A percentile compares a stretch with the other conserved stretches of the same genome.
These are phyloP conservation scores for Phytomonas francai DNA, from an alignment of 208 protist species.

Conservation along the genomic window DNA sequence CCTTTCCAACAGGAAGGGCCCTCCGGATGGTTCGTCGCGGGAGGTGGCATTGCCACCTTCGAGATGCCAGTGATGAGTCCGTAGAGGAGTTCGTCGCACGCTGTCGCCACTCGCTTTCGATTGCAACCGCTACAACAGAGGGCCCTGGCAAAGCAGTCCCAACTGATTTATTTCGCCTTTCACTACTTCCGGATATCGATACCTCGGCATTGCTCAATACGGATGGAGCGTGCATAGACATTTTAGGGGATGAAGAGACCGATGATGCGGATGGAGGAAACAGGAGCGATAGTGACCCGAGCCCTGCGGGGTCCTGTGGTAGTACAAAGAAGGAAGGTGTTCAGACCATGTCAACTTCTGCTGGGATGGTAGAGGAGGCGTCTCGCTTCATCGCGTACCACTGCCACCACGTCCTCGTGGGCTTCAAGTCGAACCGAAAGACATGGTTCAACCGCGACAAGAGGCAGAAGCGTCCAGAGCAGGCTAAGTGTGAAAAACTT, in stretches of 20 bases:
- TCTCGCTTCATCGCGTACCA: constrained; percentile 50
- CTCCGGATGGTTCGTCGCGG: neutral
- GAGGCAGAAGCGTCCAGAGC: constrained; percentile 1
- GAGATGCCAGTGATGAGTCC: neutral
- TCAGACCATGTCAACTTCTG: neutral
- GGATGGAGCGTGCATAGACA: neutral
- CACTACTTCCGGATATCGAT: neutral
- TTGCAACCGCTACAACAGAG: neutral
- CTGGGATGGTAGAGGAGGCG: constrained; percentile 13
- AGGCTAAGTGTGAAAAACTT: neutral
- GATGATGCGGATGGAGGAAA: neutral
- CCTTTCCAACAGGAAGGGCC: neutral
- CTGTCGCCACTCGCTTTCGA: neutral
- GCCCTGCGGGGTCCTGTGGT: neutral
- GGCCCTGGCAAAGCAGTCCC: neutral
- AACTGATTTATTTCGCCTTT: neutral
- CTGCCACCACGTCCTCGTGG: constrained; percentile 56
- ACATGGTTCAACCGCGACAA: neutral
- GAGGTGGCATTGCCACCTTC: neutral
- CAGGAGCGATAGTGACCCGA: neutral
- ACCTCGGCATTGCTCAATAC: neutral
- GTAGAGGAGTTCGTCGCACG: neutral
- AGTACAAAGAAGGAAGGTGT: neutral
- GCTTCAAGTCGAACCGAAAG: constrained; percentile 19
- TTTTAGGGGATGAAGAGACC: neutral